Percentiles rank a stretch among this genome's conserved stretches.
These are phyloP conservation scores for Eucalyptus cladocalyx DNA, from an alignment of 345 rosid species.

Conservation along the genomic window DNA sequence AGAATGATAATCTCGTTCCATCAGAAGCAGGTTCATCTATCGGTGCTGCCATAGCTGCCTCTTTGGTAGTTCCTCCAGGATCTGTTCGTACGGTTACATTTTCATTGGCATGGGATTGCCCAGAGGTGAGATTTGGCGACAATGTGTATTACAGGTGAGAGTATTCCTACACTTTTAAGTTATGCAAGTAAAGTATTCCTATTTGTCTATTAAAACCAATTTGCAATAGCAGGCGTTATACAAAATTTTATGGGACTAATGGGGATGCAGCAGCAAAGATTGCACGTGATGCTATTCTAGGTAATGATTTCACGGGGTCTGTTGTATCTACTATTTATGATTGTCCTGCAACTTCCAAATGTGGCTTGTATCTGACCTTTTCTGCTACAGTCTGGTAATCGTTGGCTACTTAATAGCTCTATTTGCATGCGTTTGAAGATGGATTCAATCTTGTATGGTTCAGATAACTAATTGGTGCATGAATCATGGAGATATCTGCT, in stretches of 20 bases:
- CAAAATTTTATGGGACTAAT: conserved; percentile 64
- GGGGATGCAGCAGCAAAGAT: conserved; percentile 79
- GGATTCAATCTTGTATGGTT: neutral
- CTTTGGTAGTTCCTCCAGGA: conserved; percentile 47
- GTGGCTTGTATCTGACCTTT: neutral
- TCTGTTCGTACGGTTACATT: conserved; percentile 46
- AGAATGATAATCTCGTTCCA: conserved; percentile 20
- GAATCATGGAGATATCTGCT: neutral
- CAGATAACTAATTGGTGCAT: neutral
- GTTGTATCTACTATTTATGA: neutral
- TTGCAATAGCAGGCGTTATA: conserved; percentile 47
- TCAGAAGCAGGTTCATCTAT: conserved; percentile 76
- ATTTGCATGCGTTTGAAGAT: neutral
- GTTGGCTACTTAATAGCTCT: neutral
- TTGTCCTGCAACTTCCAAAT: neutral
- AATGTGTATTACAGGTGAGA: conserved; percentile 61
- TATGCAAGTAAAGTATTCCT: neutral
- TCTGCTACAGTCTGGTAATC: neutral
- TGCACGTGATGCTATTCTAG: conserved; percentile 73
- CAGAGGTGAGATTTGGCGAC: conserved; percentile 63
- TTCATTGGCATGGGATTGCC: conserved; percentile 95
- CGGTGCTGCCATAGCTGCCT: conserved; percentile 89
- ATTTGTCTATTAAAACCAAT: neutral
- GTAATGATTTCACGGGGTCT: conserved; percentile 7
- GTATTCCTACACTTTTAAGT: neutral